phyloP scores from a whole-genome alignment of 305 asterid genomes.

The Solanum hybrid region DNA sequence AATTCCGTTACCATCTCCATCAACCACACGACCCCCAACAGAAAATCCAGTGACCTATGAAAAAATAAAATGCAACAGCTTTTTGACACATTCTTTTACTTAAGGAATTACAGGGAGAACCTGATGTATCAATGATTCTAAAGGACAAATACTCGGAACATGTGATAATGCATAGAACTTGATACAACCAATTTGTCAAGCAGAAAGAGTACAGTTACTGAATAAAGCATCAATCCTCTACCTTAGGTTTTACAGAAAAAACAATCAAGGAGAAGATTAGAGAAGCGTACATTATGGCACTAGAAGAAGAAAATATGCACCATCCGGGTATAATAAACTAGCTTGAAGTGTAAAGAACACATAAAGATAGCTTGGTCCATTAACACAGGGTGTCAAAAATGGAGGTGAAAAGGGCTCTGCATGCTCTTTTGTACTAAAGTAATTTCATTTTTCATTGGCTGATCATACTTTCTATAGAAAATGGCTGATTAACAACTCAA shows the following conservation, averaged over 20 bases:
- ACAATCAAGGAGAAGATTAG: not conserved
- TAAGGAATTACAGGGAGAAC: not conserved
- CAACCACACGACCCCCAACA: constrained; percentile 92
- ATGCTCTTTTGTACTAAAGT: not conserved
- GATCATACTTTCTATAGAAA: not conserved
- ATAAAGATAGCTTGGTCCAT: not conserved
- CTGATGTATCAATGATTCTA: not conserved
- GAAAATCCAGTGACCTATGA: constrained; percentile 94
- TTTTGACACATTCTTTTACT: not conserved
- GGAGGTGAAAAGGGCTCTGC: not conserved
- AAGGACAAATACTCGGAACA: not conserved
- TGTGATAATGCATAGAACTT: not conserved
- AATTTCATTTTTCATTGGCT: not conserved
- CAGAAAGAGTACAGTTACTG: not conserved
- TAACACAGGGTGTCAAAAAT: not conserved
- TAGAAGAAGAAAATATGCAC: not conserved
- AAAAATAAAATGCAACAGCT: constrained; percentile 10
- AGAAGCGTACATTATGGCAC: not conserved
- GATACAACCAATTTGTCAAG: not conserved
- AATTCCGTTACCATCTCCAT: constrained; percentile 73
- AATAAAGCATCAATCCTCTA: not conserved
- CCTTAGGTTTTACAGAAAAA: not conserved
- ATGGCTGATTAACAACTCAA: not conserved
- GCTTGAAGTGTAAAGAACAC: not conserved
- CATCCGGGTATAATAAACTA: not conserved